Evolutionary conservation across 208 protist species (phyloP), one percentile per base, ranked within the genome.

Genomic region (Acanthamoeba sp.): DNA sequence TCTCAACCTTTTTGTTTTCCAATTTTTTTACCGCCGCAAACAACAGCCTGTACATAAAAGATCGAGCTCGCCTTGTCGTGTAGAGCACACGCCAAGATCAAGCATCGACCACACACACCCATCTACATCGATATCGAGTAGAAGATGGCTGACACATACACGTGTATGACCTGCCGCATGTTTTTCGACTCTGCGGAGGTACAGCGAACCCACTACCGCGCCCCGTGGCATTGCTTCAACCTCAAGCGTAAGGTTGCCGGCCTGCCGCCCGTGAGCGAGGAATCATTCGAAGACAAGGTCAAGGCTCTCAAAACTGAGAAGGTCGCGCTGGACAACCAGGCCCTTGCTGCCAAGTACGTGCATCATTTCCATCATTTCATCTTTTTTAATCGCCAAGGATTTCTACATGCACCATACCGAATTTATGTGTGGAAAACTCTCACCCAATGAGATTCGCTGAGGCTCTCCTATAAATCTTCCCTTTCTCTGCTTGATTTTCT

Each of bases 201-300:
- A 10, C 96, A 97, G 57, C 94, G 91, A 89, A 69, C 80, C 14
- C 96, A 97, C 89, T 97, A 95, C 69, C 90, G 93, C 66, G 84
- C 90, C 22, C 91, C 96, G 32, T 95, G 94, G 62, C 96, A 97
- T 40, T 91, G 94, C 66, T 97, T 96, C 71, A 97, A 97, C 66
- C 91, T 97, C 73, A 96, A 96, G 84, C 78, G 96, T 55, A 97
- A 97, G 78, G 95, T 95, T n/a, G 93, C 95, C 10, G 94, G 95
- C 48, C 50, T 97, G 22, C 73, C 85, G 29, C 95, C 96, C 66
- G 93, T 97, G 0, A 91, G 42, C 59, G 34, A 94, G 66, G 6
- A 84, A 22, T 45, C 48, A 1, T 96, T 97, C 55, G 82, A 90
- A 24, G 82, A 90, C 22, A 90, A 90, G 36, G 82, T 90, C n/a